A percentile compares a stretch with the other conserved stretches of the same genome.
Conservation (phyloP, 116 monocot species). For the Zostera marina region DNA sequence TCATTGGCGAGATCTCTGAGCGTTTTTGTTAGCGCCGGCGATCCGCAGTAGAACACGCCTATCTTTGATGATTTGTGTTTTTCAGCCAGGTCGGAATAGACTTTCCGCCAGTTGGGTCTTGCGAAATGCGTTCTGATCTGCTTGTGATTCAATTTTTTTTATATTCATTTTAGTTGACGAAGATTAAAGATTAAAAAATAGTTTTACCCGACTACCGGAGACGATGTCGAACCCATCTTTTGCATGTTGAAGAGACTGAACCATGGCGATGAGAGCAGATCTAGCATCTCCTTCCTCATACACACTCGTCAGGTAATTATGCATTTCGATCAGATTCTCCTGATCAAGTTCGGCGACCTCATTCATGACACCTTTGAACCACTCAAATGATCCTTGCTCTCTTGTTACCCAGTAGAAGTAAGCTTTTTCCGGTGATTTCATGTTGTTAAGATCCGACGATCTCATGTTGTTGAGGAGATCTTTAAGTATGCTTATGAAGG, state of each 20-base stretch:
- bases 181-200: too few relatives aligned
- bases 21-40: conserved; percentile 52
- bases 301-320: conserved; percentile 88
- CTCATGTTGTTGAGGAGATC: conserved; percentile 75
- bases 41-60: conserved; percentile 91
- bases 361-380: conserved; percentile 97
- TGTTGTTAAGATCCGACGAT: conserved; percentile 35
- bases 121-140: conserved; percentile 88
- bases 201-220: conserved; percentile 83
- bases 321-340: conserved; percentile 90
- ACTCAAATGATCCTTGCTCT: conserved; percentile 90
- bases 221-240: conserved; percentile 86
- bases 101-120: conserved; percentile 95
- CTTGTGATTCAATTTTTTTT: too few relatives aligned
- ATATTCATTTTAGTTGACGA: too few relatives aligned
- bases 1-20: conserved; percentile 68
- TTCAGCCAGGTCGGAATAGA: conserved; percentile 50
- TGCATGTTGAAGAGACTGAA: conserved; percentile 77
- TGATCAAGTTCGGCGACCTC: conserved; percentile 77
- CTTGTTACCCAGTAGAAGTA: conserved; percentile 98
- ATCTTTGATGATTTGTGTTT: conserved; percentile 63
- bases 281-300: conserved; percentile 93
- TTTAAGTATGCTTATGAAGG: conserved; percentile 89
- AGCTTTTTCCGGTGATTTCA: conserved; percentile 64
- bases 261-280: conserved; percentile 80